Evolutionary conservation across 176 grass and related monocot genomes (phyloP).

Genomic region (Sorghum bicolor): Sorghum_bicolor_NCBIv3 NC_012878.2:173001-173500

Average conservation of each 20-base stretch:
- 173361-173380: background rate
- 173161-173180: slow-evolving; percentile 48
- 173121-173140: slow-evolving; percentile 52
- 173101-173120: slow-evolving; percentile 54
- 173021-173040: slow-evolving; percentile 55
- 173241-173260: too few relatives aligned
- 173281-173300: background rate
- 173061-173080: slow-evolving; percentile 44
- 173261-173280: too few relatives aligned
- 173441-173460: background rate
- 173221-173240: too few relatives aligned
- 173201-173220: too few relatives aligned
- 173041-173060: slow-evolving; percentile 38
- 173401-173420: background rate
- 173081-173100: slow-evolving; percentile 49
- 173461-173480: background rate
- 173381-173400: background rate
- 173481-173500: background rate
- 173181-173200: background rate
- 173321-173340: background rate
- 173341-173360: background rate
- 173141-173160: slow-evolving; percentile 57
- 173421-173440: background rate
- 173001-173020: slow-evolving; percentile 55
- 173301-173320: background rate